Percentiles rank a stretch among this genome's conserved stretches.
Conservation (phyloP, 805 yeast species). For the Metschnikowia kofuensis region DNA sequence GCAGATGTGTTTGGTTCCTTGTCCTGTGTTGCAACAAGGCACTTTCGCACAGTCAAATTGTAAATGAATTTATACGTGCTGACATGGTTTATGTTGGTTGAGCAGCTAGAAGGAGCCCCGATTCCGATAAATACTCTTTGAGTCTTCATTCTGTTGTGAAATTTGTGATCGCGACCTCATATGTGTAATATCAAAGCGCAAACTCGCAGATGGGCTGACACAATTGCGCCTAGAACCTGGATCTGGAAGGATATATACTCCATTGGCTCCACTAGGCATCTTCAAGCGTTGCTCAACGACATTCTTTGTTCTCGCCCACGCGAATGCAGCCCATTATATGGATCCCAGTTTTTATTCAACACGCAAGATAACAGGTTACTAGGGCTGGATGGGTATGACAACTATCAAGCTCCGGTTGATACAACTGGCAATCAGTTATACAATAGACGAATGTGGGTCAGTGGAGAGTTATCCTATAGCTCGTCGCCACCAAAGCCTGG, state of each 20-base stretch:
- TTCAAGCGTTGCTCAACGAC: constrained; percentile 8
- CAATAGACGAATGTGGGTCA: constrained; percentile 74
- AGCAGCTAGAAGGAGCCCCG: neutral
- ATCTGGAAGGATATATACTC: constrained; percentile 14
- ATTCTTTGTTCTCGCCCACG: constrained; percentile 5
- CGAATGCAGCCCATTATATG: constrained; percentile 56
- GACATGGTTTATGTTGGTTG: too few relatives aligned
- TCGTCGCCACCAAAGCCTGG: constrained; percentile 28
- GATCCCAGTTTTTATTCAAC: constrained; percentile 66
- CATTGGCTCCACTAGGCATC: constrained; percentile 8
- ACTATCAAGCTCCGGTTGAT: constrained; percentile 63
- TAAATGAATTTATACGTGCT: too few relatives aligned
- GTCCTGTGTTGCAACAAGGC: too few relatives aligned
- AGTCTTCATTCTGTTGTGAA: neutral
- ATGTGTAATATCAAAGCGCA: constrained; percentile 6
- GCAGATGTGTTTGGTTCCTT: too few relatives aligned
- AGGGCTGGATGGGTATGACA: constrained; percentile 77
- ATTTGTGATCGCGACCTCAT: neutral
- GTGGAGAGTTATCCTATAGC: constrained; percentile 54
- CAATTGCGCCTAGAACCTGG: constrained; percentile 7
- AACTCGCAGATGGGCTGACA: constrained; percentile 6
- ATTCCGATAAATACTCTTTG: too few relatives aligned
- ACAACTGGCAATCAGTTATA: constrained; percentile 29
- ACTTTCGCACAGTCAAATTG: too few relatives aligned
- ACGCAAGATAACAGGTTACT: constrained; percentile 53